phyloP scores from a whole-genome alignment of 345 rosid genomes.

The Abelmoschus esculentus region DNA sequence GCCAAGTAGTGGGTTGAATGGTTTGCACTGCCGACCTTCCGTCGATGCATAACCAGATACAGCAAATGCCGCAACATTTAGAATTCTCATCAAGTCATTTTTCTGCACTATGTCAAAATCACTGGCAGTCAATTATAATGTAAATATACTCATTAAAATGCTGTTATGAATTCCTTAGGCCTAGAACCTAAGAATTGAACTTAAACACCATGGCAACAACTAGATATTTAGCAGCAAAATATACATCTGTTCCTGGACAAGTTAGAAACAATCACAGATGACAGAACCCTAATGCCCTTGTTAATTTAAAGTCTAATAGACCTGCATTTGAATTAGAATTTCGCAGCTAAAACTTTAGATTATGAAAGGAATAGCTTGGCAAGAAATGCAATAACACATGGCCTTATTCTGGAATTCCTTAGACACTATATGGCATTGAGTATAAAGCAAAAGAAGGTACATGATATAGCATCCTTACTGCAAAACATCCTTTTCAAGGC shows the following conservation, averaged over 20 bases:
- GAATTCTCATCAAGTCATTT: constrained; percentile 86
- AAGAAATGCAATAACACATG: background rate
- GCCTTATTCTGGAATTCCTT: background rate
- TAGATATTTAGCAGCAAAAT: background rate
- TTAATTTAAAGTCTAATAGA: background rate
- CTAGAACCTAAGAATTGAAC: background rate
- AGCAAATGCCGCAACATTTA: constrained; percentile 94
- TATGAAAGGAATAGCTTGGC: background rate
- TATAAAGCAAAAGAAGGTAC: background rate
- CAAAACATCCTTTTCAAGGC: background rate
- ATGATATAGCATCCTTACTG: background rate
- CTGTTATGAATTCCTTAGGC: background rate
- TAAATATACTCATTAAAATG: background rate
- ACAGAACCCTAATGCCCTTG: background rate
- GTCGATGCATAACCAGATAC: constrained; percentile 99
- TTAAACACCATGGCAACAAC: background rate
- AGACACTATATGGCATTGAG: background rate
- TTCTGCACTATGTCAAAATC: constrained; percentile 53
- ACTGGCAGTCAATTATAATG: constrained; percentile 11
- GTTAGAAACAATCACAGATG: background rate
- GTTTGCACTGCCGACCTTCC: constrained; percentile 96
- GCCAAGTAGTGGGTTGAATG: constrained; percentile 96
- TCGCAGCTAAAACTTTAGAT: background rate
- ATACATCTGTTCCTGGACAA: background rate
- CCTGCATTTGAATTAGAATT: background rate